Evolutionary conservation across 2,329 filamentous ascomycete species (phyloP), one percentile per base, ranked within the genome.

Genomic region (Neurospora sp.): DNA sequence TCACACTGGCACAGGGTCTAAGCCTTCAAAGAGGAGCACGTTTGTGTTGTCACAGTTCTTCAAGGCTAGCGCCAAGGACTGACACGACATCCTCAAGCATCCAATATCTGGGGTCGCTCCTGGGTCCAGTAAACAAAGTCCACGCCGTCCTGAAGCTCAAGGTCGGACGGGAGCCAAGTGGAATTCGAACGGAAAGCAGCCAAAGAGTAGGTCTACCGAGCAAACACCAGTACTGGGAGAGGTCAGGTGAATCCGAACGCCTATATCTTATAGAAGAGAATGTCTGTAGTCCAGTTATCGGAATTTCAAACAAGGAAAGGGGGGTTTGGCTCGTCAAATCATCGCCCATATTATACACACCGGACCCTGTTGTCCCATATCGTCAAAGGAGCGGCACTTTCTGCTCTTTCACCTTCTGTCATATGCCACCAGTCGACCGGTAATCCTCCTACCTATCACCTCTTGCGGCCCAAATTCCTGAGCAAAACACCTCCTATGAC

Each of bases 401-500:
- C 52, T 1, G 52, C 52, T 2, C 28, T 33, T 66, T 40, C 36
- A 40, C 36, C n/a, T 66, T 37, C 19, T 52, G 19, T 8, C 19
- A 6, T 33, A 62, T 62, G 23, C 28, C 46, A 68, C 8, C 33
- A 4, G 40, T 28, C 46, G 12, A 10, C 46, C 23, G 46, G 46
- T 28, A 12, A 8, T 12, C 10, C 33, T 37, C n/a, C 28, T n/a
- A 40, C 33, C 38, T n/a, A 36, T 76, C 77, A 87, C 77, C 85
- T 83, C 79, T 82, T 89, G 81, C 88, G 88, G 73, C 89, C 87
- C 71, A 91, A 81, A 72, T 93, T 92, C 81, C 88, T 91, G 78
- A 98, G 86, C 73, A 99, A 80, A 77, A 98, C 88, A 15, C 93
- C 93, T 40, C 95, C 96, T 17, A 98, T 89, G 17, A 97, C 89